phyloP scores from a whole-genome alignment of 2,329 filamentous ascomycete genomes.

The Cordyceps militaris region DNA sequence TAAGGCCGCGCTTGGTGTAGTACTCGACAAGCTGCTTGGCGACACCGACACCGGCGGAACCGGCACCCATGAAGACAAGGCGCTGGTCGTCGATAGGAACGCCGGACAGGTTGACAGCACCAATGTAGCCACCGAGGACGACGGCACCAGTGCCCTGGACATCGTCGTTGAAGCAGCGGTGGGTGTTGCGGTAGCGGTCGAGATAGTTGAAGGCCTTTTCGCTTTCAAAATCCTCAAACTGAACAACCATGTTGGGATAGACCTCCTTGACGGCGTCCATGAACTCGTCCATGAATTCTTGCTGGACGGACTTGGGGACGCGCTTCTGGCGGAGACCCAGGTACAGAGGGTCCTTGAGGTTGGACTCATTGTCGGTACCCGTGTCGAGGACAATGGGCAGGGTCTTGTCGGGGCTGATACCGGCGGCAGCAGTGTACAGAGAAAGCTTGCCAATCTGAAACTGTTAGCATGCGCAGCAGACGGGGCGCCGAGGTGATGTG shows the following conservation, averaged over 20 bases:
- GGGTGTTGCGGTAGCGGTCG: constrained; percentile 77
- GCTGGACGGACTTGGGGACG: constrained; percentile 68
- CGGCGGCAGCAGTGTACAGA: constrained; percentile 90
- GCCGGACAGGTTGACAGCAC: constrained; percentile 74
- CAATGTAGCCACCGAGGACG: constrained; percentile 74
- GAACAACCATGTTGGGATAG: constrained; percentile 63
- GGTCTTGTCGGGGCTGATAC: constrained; percentile 84
- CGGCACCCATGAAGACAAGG: constrained; percentile 92
- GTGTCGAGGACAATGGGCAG: constrained; percentile 62
- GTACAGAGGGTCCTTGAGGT: constrained; percentile 69
- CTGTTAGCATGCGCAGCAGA: constrained; percentile 18
- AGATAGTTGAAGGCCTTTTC: constrained; percentile 85
- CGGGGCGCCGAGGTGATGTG: background rate
- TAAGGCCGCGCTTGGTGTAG: constrained; percentile 87
- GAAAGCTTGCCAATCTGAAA: constrained; percentile 79
- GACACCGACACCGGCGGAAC: constrained; percentile 92
- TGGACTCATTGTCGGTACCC: constrained; percentile 59
- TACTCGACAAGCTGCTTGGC: constrained; percentile 97
- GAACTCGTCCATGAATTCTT: constrained; percentile 93
- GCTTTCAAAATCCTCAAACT: constrained; percentile 98
- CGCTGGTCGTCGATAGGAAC: constrained; percentile 84
- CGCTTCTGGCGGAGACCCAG: constrained; percentile 83
- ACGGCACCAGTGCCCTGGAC: constrained; percentile 97
- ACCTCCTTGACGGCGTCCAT: constrained; percentile 83
- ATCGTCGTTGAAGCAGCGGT: constrained; percentile 98